Base-by-base conservation (phyloP, 352 stramenopile genomes). In the Stramenopiles sp. region DNA sequence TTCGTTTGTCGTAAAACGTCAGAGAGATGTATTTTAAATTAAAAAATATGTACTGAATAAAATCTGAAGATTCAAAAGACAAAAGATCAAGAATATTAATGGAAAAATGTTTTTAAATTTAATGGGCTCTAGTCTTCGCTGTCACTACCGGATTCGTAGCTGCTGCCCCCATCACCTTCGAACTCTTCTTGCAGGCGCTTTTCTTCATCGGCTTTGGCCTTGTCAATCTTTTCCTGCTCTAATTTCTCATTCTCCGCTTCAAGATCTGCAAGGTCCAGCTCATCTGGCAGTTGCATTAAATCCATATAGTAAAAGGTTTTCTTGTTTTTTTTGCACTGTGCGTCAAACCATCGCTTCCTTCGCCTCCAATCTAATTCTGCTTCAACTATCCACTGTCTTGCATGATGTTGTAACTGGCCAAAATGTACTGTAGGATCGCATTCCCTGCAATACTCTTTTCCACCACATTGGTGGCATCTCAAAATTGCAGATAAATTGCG, bases 281-380 rank as follows among this genome's bases (percentile, higher is more conserved):
- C 55, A 71, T 71, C 55, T 27, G 55, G 55, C 55, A 71, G 55
- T 22, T 71, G 27, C 55, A 71, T 71, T 71, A 71, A 71, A 71
- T 71, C 55, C 55, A 71, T 71, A 27, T 71, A 71, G 55, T 71
- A 71, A 71, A 71, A 71, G 22, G 55, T 71, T 71, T 71, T 71
- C 27, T 71, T 71, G 55, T 71, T 71, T 71, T n/a, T n/a, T n/a
- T n/a, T n/a, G n/a, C n/a, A n/a, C n/a, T n/a, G n/a, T n/a, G n/a
- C n/a, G n/a, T n/a, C n/a, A 27, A 71, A 71, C 55, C 55, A 71
- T 27, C 55, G 55, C 55, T 71, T 71, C 27, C 55, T 71, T 71
- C 55, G 22, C 27, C 55, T 22, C 55, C 55, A 71, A 27, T 71
- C 55, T 27, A 71, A 71, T 27, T 71, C 55, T 71, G 22, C 55